phyloP scores from a whole-genome alignment of 2,329 filamentous ascomycete genomes.

The Sphaerulina musiva region DNA sequence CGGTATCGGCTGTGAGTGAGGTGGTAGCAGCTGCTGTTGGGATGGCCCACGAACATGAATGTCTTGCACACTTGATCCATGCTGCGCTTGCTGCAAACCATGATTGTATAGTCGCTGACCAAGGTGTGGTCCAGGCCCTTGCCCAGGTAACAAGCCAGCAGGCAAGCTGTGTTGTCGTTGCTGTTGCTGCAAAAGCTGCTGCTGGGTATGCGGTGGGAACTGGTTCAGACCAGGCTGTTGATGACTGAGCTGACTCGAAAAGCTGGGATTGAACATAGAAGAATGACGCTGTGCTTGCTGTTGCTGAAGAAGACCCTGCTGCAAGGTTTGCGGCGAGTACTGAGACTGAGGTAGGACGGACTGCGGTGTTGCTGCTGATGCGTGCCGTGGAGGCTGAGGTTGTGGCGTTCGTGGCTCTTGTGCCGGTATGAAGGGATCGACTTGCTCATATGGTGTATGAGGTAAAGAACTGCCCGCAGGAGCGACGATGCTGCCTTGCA shows the following conservation, averaged over 20 bases:
- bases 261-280: slow-evolving; percentile 13
- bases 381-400: slow-evolving; percentile 40
- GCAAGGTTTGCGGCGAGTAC: slow-evolving; percentile 36
- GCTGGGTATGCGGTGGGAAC: slow-evolving; percentile 22
- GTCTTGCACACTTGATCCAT: too few relatives aligned
- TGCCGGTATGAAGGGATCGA: slow-evolving; percentile 40
- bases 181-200: slow-evolving; percentile 24
- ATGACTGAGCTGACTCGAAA: slow-evolving; percentile 16
- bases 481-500: slow-evolving; percentile 39
- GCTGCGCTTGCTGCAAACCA: neutral
- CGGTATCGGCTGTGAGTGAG: neutral
- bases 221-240: slow-evolving; percentile 21
- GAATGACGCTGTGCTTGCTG: slow-evolving; percentile 26
- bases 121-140: slow-evolving; percentile 5
- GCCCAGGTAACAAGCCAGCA: slow-evolving; percentile 3
- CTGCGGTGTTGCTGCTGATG: slow-evolving; percentile 43
- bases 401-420: slow-evolving; percentile 53
- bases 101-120: slow-evolving; percentile 4
- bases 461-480: slow-evolving; percentile 15
- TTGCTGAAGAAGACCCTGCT: slow-evolving; percentile 24
- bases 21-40: neutral
- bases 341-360: slow-evolving; percentile 47
- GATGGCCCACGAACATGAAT: too few relatives aligned
- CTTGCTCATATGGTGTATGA: slow-evolving; percentile 49
- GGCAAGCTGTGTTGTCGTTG: slow-evolving; percentile 24